Conservation (phyloP, 805 yeast species). For the Ogataea zsoltii region DNA sequence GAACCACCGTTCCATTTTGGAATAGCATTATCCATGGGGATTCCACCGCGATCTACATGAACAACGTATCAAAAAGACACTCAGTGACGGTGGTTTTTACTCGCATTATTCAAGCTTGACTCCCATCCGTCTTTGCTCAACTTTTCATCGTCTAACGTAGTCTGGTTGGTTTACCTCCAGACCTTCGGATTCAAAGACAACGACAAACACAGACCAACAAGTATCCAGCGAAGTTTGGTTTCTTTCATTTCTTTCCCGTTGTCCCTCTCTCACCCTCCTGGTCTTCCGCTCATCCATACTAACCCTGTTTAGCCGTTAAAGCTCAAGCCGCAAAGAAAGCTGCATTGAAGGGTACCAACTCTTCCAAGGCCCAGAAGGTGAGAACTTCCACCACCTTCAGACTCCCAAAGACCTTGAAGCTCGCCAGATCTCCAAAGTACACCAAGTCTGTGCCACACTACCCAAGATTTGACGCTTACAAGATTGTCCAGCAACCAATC, state of each 20-base stretch:
- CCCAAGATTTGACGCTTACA: conserved; percentile 95
- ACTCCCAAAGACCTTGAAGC: conserved; percentile 94
- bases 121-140: too few species aligned
- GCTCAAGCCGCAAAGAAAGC: conserved; percentile 99
- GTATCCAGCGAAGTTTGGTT: not conserved
- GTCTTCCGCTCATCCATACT: not conserved
- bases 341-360: conserved; percentile 95
- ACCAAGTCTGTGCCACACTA: conserved; percentile 97
- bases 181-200: too few species aligned
- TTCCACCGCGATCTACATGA: too few species aligned
- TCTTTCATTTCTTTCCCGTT: too few species aligned
- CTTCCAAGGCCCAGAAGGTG: conserved; percentile 86
- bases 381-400: conserved; percentile 96
- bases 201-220: too few species aligned
- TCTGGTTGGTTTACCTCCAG: too few species aligned
- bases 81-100: too few species aligned
- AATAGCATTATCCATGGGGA: too few species aligned
- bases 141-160: too few species aligned
- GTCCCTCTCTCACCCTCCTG: not conserved
- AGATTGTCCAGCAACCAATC: conserved; percentile 90
- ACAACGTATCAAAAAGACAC: too few species aligned
- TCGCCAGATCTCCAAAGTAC: conserved; percentile 93
- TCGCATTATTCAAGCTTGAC: too few species aligned
- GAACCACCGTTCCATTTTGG: too few species aligned
- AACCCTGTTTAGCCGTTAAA: conserved; percentile 49